These are phyloP conservation scores for Trichoderma pleuroti DNA, from an alignment of 2,329 filamentous ascomycete genomes.

Conservation along the genomic window DNA sequence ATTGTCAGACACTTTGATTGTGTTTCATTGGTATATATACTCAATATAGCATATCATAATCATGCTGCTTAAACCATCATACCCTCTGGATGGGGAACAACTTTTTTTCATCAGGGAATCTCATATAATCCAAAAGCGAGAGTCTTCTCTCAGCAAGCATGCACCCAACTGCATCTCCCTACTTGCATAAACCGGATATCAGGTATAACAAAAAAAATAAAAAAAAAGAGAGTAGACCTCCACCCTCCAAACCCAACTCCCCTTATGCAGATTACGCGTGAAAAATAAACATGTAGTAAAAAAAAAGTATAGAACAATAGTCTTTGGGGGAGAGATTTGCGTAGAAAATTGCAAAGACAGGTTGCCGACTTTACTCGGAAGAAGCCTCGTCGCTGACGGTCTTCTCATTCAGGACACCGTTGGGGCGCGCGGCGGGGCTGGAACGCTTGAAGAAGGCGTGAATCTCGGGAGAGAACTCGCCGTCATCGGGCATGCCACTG, in stretches of 20 bases:
- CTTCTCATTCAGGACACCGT: slow-evolving; percentile 32
- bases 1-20: not conserved
- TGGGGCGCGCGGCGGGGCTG: slow-evolving; percentile 26
- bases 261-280: not conserved
- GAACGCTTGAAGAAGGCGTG: slow-evolving; percentile 52
- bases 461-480: slow-evolving; percentile 52
- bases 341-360: not conserved
- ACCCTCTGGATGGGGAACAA: not conserved
- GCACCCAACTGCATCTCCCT: not conserved
- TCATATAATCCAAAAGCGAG: not conserved
- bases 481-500: slow-evolving; percentile 40
- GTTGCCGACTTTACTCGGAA: slow-evolving; percentile 18
- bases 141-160: not conserved
- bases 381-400: slow-evolving; percentile 1
- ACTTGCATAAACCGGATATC: not conserved
- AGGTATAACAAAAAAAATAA: not conserved
- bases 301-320: not conserved
- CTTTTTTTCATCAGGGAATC: slow-evolving; percentile 4
- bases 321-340: not conserved
- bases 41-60: not conserved
- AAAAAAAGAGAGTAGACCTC: not conserved
- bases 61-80: not conserved
- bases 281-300: not conserved
- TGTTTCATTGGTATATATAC: not conserved
- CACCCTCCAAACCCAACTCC: not conserved